These are phyloP conservation scores for Fusarium nygamai DNA, from an alignment of 2,329 filamentous ascomycete genomes.

Conservation along the genomic window DNA sequence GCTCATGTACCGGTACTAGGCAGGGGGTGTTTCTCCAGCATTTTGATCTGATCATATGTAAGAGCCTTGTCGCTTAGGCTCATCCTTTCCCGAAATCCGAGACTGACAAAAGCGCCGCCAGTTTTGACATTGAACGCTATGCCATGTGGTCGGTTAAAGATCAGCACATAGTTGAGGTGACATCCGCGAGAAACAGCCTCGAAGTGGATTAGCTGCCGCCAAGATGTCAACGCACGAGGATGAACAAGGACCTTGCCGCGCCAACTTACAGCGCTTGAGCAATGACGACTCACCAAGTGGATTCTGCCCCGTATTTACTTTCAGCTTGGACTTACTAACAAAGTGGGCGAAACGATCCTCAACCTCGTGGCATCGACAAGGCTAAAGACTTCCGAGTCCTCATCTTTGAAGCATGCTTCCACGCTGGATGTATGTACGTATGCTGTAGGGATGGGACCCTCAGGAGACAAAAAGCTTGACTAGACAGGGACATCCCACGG, in stretches of 20 bases:
- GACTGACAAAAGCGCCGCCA: constrained; percentile 1
- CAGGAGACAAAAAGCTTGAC: constrained; percentile 5
- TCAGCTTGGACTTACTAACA: constrained; percentile 26
- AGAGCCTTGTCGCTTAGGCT: constrained; percentile 3
- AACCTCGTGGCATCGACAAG: constrained; percentile 36
- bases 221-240: constrained; percentile 2
- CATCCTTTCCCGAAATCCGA: background rate
- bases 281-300: constrained; percentile 10
- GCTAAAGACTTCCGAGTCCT: constrained; percentile 10
- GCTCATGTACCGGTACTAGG: constrained; percentile 1
- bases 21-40: constrained; percentile 1
- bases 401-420: constrained; percentile 15
- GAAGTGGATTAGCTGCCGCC: constrained; percentile 12
- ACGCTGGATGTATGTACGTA: background rate
- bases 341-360: constrained; percentile 30
- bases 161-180: background rate
- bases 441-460: background rate
- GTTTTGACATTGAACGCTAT: constrained; percentile 1
- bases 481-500: background rate
- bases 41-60: constrained; percentile 15
- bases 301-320: constrained; percentile 19
- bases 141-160: constrained; percentile 10
- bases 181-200: constrained; percentile 9
- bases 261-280: background rate
- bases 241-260: constrained; percentile 7